phyloP scores from a whole-genome alignment of 2,329 filamentous ascomycete genomes.

The Aaosphaeria arxii region DNA sequence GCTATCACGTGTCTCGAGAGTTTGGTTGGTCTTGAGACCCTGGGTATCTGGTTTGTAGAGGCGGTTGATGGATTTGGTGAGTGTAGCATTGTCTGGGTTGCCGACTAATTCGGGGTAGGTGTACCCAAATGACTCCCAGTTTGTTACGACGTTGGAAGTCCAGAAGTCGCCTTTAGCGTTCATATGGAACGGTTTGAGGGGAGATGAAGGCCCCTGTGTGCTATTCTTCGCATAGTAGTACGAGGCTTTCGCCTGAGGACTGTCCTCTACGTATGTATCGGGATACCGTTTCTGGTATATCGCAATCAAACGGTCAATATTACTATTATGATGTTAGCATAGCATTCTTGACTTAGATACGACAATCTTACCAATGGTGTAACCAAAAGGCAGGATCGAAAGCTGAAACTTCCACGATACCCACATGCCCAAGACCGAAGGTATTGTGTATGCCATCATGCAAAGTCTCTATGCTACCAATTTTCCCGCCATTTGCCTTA shows the following conservation, averaged over 20 bases:
- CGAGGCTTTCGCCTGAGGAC: slow-evolving; percentile 18
- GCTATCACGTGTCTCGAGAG: slow-evolving; percentile 9
- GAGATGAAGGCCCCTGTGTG: slow-evolving; percentile 16
- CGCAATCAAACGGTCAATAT: slow-evolving; percentile 24
- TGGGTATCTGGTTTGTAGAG: slow-evolving; percentile 25
- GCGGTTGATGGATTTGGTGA: slow-evolving; percentile 23
- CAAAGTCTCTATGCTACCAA: slow-evolving; percentile 30
- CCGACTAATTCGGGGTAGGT: slow-evolving; percentile 28
- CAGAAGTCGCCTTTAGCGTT: slow-evolving; percentile 28
- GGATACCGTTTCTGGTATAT: slow-evolving; percentile 28
- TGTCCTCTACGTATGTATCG: slow-evolving; percentile 28
- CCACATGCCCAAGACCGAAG: slow-evolving; percentile 43
- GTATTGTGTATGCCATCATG: slow-evolving; percentile 29
- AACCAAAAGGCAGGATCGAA: slow-evolving; percentile 34
- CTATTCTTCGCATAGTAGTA: slow-evolving; percentile 17
- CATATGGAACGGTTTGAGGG: slow-evolving; percentile 30
- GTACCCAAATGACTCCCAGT: slow-evolving; percentile 32
- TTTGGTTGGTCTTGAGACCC: slow-evolving; percentile 18
- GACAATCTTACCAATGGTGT: slow-evolving; percentile 20
- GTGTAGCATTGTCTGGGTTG: slow-evolving; percentile 23
- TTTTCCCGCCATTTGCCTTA: slow-evolving; percentile 27
- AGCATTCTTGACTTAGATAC: not conserved
- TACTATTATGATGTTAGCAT: too few species aligned
- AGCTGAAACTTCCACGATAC: slow-evolving; percentile 27
- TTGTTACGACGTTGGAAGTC: slow-evolving; percentile 21